Percentiles rank a stretch among this genome's conserved stretches.
phyloP scores from a whole-genome alignment of 768 basidiomycete species.

The Kondoa subrosea region DNA sequence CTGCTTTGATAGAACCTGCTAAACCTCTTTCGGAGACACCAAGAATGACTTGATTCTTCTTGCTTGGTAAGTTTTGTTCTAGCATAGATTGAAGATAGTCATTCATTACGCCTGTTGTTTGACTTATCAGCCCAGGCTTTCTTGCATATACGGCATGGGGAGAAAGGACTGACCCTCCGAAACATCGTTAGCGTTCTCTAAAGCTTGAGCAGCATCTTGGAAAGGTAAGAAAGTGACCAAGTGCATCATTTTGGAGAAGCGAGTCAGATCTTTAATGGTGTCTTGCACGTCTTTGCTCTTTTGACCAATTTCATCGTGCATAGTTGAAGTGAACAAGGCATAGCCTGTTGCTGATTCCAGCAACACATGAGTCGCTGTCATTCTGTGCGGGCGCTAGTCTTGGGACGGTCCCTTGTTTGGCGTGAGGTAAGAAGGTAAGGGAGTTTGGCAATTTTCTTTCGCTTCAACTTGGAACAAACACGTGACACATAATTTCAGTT shows the following conservation, averaged over 20 bases:
- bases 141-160: background rate
- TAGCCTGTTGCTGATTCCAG: constrained; percentile 15
- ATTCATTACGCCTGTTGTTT: constrained; percentile 54
- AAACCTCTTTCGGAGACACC: constrained; percentile 61
- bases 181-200: constrained; percentile 89
- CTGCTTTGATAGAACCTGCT: constrained; percentile 58
- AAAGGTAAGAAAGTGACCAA: constrained; percentile 83
- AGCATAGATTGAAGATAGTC: constrained; percentile 66
- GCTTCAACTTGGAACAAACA: too few relatives aligned
- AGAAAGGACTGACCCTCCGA: constrained; percentile 79
- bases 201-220: constrained; percentile 47
- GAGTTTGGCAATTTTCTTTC: constrained; percentile 1
- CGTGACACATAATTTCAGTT: too few relatives aligned
- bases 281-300: constrained; percentile 62
- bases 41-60: constrained; percentile 46
- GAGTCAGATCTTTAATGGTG: constrained; percentile 66
- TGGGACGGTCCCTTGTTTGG: too few relatives aligned
- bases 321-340: constrained; percentile 39
- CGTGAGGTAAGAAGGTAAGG: too few relatives aligned
- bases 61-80: constrained; percentile 64
- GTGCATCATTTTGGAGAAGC: constrained; percentile 82
- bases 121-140: background rate
- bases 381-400: too few relatives aligned
- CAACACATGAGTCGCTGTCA: constrained; percentile 3
- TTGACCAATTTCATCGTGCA: constrained; percentile 71